These are phyloP conservation scores for Aspergillus brunneoviolaceus DNA, from an alignment of 2,329 filamentous ascomycete genomes.

Conservation along the genomic window DNA sequence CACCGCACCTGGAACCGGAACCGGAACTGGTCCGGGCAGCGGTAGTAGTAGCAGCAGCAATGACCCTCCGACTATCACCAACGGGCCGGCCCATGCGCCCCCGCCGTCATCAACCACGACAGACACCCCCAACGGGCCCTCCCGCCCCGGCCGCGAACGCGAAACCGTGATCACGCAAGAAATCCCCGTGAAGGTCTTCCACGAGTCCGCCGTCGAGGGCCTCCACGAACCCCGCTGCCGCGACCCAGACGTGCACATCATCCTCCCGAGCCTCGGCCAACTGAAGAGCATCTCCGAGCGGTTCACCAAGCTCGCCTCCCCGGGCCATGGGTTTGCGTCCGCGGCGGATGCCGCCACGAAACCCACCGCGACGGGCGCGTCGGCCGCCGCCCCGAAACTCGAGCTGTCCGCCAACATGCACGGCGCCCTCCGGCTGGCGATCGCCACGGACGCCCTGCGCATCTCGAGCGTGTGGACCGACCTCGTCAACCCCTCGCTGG, in stretches of 20 bases:
- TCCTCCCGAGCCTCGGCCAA: conserved; percentile 80
- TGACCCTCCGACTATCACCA: too few relatives aligned
- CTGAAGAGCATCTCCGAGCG: conserved; percentile 93
- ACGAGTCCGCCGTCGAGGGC: conserved; percentile 80
- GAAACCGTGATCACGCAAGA: conserved; percentile 95
- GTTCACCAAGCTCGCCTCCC: conserved; percentile 71
- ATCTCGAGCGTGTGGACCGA: conserved; percentile 85
- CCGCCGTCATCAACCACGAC: conserved; percentile 35
- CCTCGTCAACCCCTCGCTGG: conserved; percentile 82
- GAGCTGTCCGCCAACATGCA: conserved; percentile 94
- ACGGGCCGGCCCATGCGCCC: conserved; percentile 20
- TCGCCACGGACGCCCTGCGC: conserved; percentile 78
- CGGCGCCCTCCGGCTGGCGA: conserved; percentile 75
- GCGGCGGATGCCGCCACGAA: conserved; percentile 32
- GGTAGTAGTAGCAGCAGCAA: too few relatives aligned
- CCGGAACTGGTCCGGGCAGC: too few relatives aligned
- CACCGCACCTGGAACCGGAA: background rate
- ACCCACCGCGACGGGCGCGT: conserved; percentile 21
- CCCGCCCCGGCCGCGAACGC: conserved; percentile 63
- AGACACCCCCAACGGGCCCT: conserved; percentile 44
- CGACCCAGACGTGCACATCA: conserved; percentile 91
- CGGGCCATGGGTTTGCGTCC: background rate
- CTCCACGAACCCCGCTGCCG: conserved; percentile 88
- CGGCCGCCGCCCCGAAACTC: conserved; percentile 58
- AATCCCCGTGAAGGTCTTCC: conserved; percentile 88